Percentiles rank a stretch among this genome's conserved stretches.
These are phyloP conservation scores for Paramecium octaurelia DNA, from an alignment of 73 alveolate species.

Conservation along the genomic window DNA sequence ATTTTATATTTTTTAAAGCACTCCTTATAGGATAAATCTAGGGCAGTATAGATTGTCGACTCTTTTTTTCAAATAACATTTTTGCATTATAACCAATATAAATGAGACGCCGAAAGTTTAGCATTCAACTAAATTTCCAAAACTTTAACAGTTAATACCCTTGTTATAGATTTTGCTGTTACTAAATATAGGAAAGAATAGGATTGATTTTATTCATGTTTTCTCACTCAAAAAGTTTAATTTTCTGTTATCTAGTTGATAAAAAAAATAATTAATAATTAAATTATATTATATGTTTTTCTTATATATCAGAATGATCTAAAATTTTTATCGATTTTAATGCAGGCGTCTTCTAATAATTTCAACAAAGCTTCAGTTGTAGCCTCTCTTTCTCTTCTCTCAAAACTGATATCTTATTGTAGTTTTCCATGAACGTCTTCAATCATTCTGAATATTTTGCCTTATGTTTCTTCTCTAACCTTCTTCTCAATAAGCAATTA, in stretches of 20 bases:
- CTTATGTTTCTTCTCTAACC: slow-evolving; percentile 49
- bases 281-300: neutral
- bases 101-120: too few species aligned
- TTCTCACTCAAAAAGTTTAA: too few species aligned
- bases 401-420: neutral
- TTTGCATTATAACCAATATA: too few species aligned
- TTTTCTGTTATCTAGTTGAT: neutral
- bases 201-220: neutral
- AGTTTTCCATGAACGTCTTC: slow-evolving; percentile 52
- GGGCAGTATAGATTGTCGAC: too few species aligned
- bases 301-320: neutral
- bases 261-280: neutral
- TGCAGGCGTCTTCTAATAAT: slow-evolving; percentile 47
- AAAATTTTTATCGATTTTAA: slow-evolving; percentile 38
- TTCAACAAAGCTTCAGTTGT: slow-evolving; percentile 36
- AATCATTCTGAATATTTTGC: slow-evolving; percentile 47
- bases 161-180: too few species aligned
- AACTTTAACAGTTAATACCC: too few species aligned
- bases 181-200: too few species aligned
- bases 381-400: slow-evolving; percentile 41
- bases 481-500: slow-evolving; percentile 28
- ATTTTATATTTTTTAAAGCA: neutral
- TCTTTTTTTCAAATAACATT: too few species aligned
- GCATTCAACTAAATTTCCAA: too few species aligned
- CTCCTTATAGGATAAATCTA: too few species aligned